phyloP scores from a whole-genome alignment of 768 basidiomycete genomes.

The Lactifluus piperatus region DNA sequence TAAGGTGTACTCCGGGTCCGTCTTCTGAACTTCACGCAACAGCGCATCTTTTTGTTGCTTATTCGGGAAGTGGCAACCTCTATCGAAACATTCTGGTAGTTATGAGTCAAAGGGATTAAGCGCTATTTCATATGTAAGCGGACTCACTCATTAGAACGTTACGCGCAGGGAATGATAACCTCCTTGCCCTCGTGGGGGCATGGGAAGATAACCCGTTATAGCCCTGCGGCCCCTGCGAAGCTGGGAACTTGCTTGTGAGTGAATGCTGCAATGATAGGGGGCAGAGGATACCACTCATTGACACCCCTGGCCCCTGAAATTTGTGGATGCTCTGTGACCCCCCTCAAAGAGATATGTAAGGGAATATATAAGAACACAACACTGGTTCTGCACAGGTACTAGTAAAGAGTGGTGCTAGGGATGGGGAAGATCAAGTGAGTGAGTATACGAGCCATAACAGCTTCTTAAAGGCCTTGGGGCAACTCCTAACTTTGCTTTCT shows the following conservation, averaged over 20 bases:
- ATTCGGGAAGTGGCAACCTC: not conserved
- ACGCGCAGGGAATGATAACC: not conserved
- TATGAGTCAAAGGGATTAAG: too few relatives aligned
- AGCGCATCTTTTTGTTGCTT: not conserved
- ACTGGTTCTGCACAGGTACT: not conserved
- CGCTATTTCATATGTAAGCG: too few relatives aligned
- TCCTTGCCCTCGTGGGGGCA: not conserved
- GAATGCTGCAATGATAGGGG: not conserved
- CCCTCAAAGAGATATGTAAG: too few relatives aligned
- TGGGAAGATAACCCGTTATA: not conserved
- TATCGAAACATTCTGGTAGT: not conserved
- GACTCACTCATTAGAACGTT: not conserved
- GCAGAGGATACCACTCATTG: too few relatives aligned
- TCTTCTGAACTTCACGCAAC: constrained; percentile 4
- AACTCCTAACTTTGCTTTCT: too few relatives aligned
- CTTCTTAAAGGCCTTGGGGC: too few relatives aligned
- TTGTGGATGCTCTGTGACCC: too few relatives aligned
- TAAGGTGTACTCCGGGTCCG: constrained; percentile 1
- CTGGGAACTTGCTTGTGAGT: not conserved
- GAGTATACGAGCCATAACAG: too few relatives aligned
- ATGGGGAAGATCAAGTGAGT: too few relatives aligned
- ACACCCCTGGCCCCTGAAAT: not conserved
- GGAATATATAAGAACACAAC: not conserved
- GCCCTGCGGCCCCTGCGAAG: not conserved
- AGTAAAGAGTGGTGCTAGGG: too few relatives aligned